Evolutionary conservation across 148 eudicot species (phyloP).

Genomic region (Cornus florida): DNA sequence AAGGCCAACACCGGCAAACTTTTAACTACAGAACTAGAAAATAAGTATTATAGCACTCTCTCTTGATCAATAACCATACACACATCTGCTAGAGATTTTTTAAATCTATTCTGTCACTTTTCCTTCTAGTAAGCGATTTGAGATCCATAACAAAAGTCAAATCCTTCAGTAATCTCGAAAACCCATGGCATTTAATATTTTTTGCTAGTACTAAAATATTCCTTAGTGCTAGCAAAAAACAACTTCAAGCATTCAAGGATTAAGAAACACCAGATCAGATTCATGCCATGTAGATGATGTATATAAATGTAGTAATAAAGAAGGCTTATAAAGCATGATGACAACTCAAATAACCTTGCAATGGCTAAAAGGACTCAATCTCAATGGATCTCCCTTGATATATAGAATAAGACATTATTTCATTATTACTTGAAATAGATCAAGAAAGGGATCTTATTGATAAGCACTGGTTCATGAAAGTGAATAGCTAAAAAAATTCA

Average conservation of each 20-base stretch:
- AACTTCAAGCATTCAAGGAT: neutral
- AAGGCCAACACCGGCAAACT: too few species aligned
- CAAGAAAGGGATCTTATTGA: neutral
- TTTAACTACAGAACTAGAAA: too few species aligned
- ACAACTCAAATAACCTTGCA: conserved; percentile 9
- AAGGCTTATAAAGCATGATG: neutral
- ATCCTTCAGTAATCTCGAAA: too few species aligned
- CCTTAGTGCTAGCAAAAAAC: neutral
- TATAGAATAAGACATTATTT: neutral
- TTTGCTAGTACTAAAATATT: neutral
- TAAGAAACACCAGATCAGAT: neutral
- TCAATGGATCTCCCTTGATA: neutral
- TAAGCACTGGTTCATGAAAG: neutral
- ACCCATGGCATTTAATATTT: too few species aligned
- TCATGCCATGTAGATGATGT: neutral
- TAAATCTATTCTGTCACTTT: too few species aligned
- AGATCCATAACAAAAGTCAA: too few species aligned
- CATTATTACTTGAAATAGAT: neutral
- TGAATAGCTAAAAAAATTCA: neutral
- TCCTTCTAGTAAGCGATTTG: too few species aligned
- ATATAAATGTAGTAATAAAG: neutral
- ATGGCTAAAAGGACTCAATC: neutral
- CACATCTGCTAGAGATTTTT: too few species aligned
- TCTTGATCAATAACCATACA: too few species aligned
- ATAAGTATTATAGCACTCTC: too few species aligned